Evolutionary conservation across 306 rosid species (phyloP), one percentile per base, ranked within the genome.

Genomic region (Sesbania bispinosa): DNA sequence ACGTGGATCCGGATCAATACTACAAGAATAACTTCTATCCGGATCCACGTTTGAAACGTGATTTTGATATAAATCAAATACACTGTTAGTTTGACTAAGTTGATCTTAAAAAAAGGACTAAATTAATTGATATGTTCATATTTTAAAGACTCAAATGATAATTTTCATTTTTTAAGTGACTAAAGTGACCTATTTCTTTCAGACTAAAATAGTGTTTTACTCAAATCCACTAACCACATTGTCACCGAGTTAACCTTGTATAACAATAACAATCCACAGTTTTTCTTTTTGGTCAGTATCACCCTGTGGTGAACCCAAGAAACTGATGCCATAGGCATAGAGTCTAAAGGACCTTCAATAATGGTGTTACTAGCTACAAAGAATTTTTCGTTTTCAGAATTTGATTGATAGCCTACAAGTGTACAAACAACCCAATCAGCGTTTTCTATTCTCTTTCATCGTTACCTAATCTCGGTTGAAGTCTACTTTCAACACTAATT

Each of bases 401-500:
- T 21, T 21, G 23, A 43, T 62, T 57, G 20, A 54, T n/a, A 27
- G 19, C 47, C 45, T 4, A 14, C 39, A 58, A 72, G 57, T 65
- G 10, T 43, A 4, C 3, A 43, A 74, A 2, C 2, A 26, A 74
- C 30, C 42, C 19, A 72, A 36, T 47, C 9, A 33, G 23, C 23
- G 11, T 39, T 39, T 21, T 66, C 19, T 16, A 39, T 15, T 19
- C 10, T 19, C 47, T 59, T 32, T 43, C 32, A 45, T 26, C 5
- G 43, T 63, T 32, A 80, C 78, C 84, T 87, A 79, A 83, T 81
- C 77, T 69, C 67, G 69, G 81, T 72, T 52, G 6, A 73, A 62
- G 36, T 68, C 57, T 43, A 75, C 41, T 45, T 23, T 75, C 30
- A 6, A 29, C 38, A 52, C 24, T 24, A 55, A 80, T 50, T 9